A percentile compares a stretch with the other conserved stretches of the same genome.
Conservation (phyloP, 257 asterid genomes). For the Ilex aquifolium region DNA sequence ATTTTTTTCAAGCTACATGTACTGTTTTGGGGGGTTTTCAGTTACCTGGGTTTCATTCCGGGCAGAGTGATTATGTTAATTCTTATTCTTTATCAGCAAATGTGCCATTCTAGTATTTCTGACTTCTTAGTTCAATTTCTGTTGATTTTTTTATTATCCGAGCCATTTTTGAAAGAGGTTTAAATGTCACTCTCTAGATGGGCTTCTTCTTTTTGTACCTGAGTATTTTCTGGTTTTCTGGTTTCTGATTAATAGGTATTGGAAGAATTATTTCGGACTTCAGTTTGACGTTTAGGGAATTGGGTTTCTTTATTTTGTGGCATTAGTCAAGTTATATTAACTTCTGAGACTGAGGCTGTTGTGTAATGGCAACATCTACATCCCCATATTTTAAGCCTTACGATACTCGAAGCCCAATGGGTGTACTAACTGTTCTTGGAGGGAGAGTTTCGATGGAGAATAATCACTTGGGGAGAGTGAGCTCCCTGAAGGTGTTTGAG, state of each 20-base stretch:
- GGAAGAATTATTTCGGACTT: constrained; percentile 5
- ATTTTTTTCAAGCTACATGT: too few relatives aligned
- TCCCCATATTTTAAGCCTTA: constrained; percentile 53
- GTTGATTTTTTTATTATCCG: neutral
- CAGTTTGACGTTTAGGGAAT: constrained; percentile 1
- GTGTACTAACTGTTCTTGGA: constrained; percentile 42
- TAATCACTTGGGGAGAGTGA: constrained; percentile 4
- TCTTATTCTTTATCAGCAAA: too few relatives aligned
- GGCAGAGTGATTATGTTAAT: too few relatives aligned
- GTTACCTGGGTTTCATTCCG: too few relatives aligned
- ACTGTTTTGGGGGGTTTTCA: too few relatives aligned
- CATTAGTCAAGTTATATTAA: constrained; percentile 3
- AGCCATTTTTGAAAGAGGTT: too few relatives aligned
- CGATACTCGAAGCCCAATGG: constrained; percentile 40
- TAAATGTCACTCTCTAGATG: neutral
- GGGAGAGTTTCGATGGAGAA: constrained; percentile 19
- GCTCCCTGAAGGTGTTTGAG: constrained; percentile 43
- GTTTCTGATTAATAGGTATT: constrained; percentile 14
- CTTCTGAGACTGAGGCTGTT: constrained; percentile 7
- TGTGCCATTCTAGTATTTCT: neutral
- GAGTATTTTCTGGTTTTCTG: constrained; percentile 4
- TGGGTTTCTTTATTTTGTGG: constrained; percentile 5
- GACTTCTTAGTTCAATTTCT: neutral
- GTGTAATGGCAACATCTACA: constrained; percentile 52
- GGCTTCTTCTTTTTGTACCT: constrained; percentile 5